phyloP scores from a whole-genome alignment of 495 filamentous ascomycete species.

The Margaritispora aquatica region DNA sequence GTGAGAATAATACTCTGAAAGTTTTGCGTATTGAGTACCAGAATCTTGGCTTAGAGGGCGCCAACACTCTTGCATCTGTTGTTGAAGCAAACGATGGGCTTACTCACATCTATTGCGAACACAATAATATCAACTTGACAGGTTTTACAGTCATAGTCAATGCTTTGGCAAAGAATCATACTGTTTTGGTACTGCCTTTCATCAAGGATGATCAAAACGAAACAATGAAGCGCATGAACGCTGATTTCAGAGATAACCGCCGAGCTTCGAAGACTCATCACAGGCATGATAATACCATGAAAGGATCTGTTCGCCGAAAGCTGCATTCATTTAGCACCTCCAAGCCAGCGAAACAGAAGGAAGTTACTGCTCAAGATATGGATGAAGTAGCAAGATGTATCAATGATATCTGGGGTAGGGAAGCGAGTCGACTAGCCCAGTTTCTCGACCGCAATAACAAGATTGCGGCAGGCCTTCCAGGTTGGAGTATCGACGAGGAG shows the following conservation, averaged over 20 bases:
- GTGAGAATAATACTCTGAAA: slow-evolving; percentile 66
- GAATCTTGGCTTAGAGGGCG: slow-evolving; percentile 58
- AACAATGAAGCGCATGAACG: slow-evolving; percentile 57
- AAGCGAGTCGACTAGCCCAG: slow-evolving; percentile 47
- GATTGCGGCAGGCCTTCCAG: slow-evolving; percentile 29
- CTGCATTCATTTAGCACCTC: slow-evolving; percentile 23
- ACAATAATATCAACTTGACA: slow-evolving; percentile 71
- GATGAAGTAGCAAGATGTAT: slow-evolving; percentile 48
- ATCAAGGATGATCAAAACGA: slow-evolving; percentile 58
- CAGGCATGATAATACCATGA: slow-evolving; percentile 19
- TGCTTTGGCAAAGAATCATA: slow-evolving; percentile 59
- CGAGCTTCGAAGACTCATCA: slow-evolving; percentile 24
- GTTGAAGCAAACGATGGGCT: slow-evolving; percentile 60
- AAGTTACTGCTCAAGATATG: slow-evolving; percentile 39
- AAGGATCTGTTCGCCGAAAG: slow-evolving; percentile 18
- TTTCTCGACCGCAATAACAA: slow-evolving; percentile 60
- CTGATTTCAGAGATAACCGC: slow-evolving; percentile 49
- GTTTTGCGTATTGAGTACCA: slow-evolving; percentile 68
- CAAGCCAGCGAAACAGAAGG: slow-evolving; percentile 15
- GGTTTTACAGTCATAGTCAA: slow-evolving; percentile 75
- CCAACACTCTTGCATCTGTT: slow-evolving; percentile 71
- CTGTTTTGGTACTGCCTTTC: slow-evolving; percentile 55
- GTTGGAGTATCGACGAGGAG: background rate
- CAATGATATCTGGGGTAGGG: slow-evolving; percentile 55
- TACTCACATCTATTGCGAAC: slow-evolving; percentile 66